These are phyloP conservation scores for Xerocomellus amylosporus DNA, from an alignment of 768 basidiomycete species.

Conservation along the genomic window DNA sequence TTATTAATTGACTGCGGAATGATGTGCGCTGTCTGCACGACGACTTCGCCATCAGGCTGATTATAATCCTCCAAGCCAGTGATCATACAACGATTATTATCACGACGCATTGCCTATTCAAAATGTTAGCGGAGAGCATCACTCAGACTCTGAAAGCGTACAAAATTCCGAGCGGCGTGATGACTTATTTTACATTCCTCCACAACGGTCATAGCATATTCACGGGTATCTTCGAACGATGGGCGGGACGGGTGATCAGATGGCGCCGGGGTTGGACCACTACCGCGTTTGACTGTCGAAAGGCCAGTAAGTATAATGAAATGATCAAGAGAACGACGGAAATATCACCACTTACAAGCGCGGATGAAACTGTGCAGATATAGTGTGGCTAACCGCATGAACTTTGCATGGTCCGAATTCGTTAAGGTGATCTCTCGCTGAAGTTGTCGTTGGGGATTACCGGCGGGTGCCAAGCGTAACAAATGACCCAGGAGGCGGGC, in stretches of 20 bases:
- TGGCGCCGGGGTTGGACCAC: neutral
- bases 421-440: neutral
- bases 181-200: neutral
- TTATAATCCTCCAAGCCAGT: neutral
- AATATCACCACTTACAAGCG: neutral
- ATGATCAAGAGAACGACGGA: neutral
- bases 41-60: neutral
- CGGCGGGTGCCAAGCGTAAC: neutral
- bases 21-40: neutral
- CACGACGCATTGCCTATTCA: neutral
- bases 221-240: neutral
- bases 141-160: neutral
- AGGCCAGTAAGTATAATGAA: neutral
- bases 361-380: neutral
- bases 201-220: neutral
- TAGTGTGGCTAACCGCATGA: neutral
- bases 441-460: neutral
- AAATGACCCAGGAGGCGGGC: neutral
- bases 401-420: neutral
- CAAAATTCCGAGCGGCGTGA: neutral
- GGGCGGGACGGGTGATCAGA: neutral
- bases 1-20: neutral
- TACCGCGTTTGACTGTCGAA: neutral
- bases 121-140: neutral
- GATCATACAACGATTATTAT: neutral